These are phyloP conservation scores for Acorus gramineus DNA, from an alignment of 106 monocot species.

Conservation along the genomic window DNA sequence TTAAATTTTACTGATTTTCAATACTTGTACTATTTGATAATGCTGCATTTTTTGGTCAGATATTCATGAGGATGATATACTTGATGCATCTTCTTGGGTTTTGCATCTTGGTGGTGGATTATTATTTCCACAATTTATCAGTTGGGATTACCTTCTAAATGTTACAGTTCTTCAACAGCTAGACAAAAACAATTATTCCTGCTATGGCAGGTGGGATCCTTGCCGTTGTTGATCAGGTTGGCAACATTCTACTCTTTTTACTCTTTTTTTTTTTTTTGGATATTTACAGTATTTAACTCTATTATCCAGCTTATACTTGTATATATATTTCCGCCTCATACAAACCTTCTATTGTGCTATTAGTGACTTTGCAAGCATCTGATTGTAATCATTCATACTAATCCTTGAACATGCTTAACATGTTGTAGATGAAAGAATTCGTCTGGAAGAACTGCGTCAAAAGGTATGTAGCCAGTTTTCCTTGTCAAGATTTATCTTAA, in stretches of 20 bases:
- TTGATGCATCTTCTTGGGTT: slow-evolving; percentile 66
- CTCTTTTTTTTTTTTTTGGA: too few relatives aligned
- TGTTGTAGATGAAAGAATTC: slow-evolving; percentile 96
- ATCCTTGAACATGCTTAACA: too few relatives aligned
- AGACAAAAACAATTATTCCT: slow-evolving; percentile 91
- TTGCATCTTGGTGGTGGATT: slow-evolving; percentile 66
- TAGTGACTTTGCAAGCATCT: too few relatives aligned
- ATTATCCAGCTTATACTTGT: too few relatives aligned
- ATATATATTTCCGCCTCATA: too few relatives aligned
- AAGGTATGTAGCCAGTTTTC: slow-evolving; percentile 39
- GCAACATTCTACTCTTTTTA: too few relatives aligned
- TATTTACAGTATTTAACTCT: too few relatives aligned
- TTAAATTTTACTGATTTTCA: too few relatives aligned
- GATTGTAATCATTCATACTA: too few relatives aligned
- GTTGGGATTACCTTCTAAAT: slow-evolving; percentile 47
- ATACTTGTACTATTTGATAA: too few relatives aligned
- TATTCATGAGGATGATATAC: slow-evolving; percentile 43
- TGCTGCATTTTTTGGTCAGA: too few relatives aligned
- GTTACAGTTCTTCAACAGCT: slow-evolving; percentile 78
- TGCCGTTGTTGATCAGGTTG: slow-evolving; percentile 84
- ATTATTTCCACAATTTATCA: slow-evolving; percentile 62
- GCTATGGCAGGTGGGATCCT: slow-evolving; percentile 57
- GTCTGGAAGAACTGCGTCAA: slow-evolving; percentile 79
- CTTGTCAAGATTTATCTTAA: background rate
- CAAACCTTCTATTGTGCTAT: too few relatives aligned